Evolutionary conservation across 208 protist species (phyloP).

Genomic region (Trypanosoma congolense): DNA sequence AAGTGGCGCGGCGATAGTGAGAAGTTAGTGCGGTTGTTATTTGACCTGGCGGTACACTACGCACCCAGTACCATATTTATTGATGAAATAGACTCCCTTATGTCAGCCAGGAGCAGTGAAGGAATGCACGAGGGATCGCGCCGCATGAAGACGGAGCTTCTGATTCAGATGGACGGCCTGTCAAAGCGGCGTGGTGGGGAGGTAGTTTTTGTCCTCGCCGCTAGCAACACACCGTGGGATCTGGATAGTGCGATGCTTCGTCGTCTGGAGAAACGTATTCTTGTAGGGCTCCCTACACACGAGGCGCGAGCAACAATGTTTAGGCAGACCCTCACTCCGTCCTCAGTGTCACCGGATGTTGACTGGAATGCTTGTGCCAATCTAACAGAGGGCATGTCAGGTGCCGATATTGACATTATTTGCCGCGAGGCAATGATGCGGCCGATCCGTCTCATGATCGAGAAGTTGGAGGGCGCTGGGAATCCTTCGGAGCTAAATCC

Average conservation of each 20-base stretch:
- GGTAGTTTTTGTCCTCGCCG: constrained; percentile 90
- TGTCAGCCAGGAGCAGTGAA: constrained; percentile 91
- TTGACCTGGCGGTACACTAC: constrained; percentile 91
- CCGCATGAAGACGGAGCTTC: constrained; percentile 92
- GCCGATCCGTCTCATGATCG: constrained; percentile 84
- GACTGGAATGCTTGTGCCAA: constrained; percentile 66
- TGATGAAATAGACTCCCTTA: constrained; percentile 99
- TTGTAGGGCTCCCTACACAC: constrained; percentile 81
- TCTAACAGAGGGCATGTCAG: constrained; percentile 80
- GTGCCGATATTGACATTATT: constrained; percentile 87
- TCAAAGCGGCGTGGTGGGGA: constrained; percentile 69
- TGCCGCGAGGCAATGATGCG: constrained; percentile 92
- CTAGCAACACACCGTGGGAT: constrained; percentile 93
- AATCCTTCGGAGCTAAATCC: constrained; percentile 22
- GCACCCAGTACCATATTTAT: constrained; percentile 98
- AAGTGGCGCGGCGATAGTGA: constrained; percentile 98
- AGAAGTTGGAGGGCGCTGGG: constrained; percentile 51
- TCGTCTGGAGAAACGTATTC: constrained; percentile 87
- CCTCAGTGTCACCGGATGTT: constrained; percentile 17
- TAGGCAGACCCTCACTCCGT: constrained; percentile 35
- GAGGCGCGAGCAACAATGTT: constrained; percentile 69
- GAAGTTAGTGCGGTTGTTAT: constrained; percentile 95
- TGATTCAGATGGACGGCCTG: constrained; percentile 92
- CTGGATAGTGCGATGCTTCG: constrained; percentile 92
- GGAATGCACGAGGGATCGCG: constrained; percentile 89